Evolutionary conservation across 352 stramenopile species (phyloP).

Genomic region (Phytophthora ramorum): DNA sequence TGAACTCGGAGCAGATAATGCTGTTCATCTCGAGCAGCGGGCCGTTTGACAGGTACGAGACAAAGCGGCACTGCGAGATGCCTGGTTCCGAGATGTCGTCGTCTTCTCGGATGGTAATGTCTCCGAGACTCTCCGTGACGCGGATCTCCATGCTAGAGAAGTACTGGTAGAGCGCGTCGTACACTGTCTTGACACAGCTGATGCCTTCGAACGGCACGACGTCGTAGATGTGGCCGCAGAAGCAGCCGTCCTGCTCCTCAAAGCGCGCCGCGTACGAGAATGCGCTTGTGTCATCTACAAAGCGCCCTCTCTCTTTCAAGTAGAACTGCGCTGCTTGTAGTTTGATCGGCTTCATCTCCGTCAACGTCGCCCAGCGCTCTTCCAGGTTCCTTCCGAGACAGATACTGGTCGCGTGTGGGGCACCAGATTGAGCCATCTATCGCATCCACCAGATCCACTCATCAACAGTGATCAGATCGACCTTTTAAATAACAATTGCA

Average conservation of each 20-base stretch:
- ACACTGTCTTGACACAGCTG: constrained; percentile 47
- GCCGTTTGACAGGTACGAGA: constrained; percentile 32
- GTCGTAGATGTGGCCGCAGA: constrained; percentile 45
- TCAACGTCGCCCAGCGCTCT: constrained; percentile 30
- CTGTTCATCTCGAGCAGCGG: constrained; percentile 45
- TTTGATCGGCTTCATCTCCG: constrained; percentile 31
- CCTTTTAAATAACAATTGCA: neutral
- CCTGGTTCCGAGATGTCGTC: constrained; percentile 47
- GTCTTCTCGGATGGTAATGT: constrained; percentile 61
- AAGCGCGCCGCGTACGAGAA: constrained; percentile 40
- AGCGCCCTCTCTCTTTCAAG: constrained; percentile 27
- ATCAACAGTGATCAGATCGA: neutral
- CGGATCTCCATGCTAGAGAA: constrained; percentile 56
- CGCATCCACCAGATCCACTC: neutral
- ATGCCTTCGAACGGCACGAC: constrained; percentile 43
- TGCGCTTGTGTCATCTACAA: constrained; percentile 24
- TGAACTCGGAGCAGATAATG: constrained; percentile 41
- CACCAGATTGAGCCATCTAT: constrained; percentile 29
- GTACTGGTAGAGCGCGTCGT: constrained; percentile 47
- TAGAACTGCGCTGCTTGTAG: constrained; percentile 26
- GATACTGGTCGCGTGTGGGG: constrained; percentile 34
- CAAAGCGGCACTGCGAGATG: constrained; percentile 49
- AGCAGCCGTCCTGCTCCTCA: constrained; percentile 37
- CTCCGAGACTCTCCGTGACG: constrained; percentile 51
- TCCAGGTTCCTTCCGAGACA: constrained; percentile 23